Base-by-base conservation (phyloP, 164 flowering plant genomes). In the Euptelea pleiosperma region DNA sequence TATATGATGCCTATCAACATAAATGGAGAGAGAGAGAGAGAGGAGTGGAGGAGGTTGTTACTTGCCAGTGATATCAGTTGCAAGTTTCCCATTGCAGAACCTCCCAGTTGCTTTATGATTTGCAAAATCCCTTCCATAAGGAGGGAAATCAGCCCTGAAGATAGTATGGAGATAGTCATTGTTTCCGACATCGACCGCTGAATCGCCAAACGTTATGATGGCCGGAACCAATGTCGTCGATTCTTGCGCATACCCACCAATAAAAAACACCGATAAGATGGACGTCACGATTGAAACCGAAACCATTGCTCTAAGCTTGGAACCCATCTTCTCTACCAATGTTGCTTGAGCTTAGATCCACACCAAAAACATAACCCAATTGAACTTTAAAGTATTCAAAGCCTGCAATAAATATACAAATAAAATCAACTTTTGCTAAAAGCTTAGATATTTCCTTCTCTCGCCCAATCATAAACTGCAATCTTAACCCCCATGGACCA, bases 21-120 rank as follows among this genome's bases (percentile, higher is more conserved):
- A 12, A 15, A 22, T 35, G 1, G 1, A 31, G 15, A 4, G 19
- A 30, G 22, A 4, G 19, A 36, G 25, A 46, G 34, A 50, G 21
- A 57, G 21, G 15, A 14, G 41, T n/a, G n/a, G n/a, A n/a, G n/a
- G n/a, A n/a, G n/a, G n/a, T n/a, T n/a, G n/a, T n/a, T n/a, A 65
- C 62, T 56, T 73, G 74, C 98, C 98, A 52, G 94, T 93, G 51
- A 87, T 61, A 59, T 93, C 98, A 52, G 98, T 93, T 54, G 95
- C 98, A 25, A 93, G 66, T 65, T 90, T 93, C 1, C 98, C 98
- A 78, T 93, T 90, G 72, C 92, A 88, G 52, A 93, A 93, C 68
- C 99, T 86, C 2, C 99, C 98, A 6, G 99, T 93, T 6, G 99
- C 61, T 33, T 78, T 16, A 1, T 77, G 79, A 36, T 71, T 80